A percentile compares a stretch with the other conserved stretches of the same genome.
phyloP scores from a whole-genome alignment of 116 monocot species.

The Trichopus zeylanicus region DNA sequence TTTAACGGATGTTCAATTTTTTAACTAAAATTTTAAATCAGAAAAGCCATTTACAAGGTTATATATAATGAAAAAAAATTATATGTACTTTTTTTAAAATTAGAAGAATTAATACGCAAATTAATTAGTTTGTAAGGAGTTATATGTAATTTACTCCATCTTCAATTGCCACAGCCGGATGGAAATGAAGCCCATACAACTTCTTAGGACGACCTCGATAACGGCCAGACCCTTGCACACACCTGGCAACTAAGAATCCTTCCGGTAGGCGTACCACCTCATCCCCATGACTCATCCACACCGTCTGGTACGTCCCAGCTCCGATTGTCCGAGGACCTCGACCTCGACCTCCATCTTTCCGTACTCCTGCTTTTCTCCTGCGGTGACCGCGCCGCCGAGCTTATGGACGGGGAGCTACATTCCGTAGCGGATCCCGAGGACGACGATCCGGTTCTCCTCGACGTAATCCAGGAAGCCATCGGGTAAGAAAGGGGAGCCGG shows the following conservation, averaged over 20 bases:
- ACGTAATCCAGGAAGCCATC: constrained; percentile 73
- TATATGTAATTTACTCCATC: too few relatives aligned
- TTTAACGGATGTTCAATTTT: too few relatives aligned
- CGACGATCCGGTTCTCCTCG: constrained; percentile 39
- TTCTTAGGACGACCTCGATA: constrained; percentile 42
- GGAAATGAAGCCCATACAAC: constrained; percentile 78
- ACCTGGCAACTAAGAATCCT: constrained; percentile 74
- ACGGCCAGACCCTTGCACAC: constrained; percentile 78
- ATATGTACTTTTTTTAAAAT: too few relatives aligned
- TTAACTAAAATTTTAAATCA: too few relatives aligned
- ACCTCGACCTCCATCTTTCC: constrained; percentile 85
- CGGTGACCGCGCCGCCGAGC: constrained; percentile 65
- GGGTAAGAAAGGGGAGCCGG: constrained; percentile 63
- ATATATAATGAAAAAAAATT: too few relatives aligned
- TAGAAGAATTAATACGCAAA: too few relatives aligned
- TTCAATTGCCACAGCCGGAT: too few relatives aligned
- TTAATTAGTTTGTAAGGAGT: too few relatives aligned
- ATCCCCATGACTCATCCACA: constrained; percentile 99
- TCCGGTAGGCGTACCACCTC: constrained; percentile 66
- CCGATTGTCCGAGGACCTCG: constrained; percentile 16
- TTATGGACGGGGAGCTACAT: constrained; percentile 91
- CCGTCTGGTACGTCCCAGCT: constrained; percentile 45
- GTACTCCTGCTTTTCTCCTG: constrained; percentile 84
- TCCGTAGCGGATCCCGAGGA: constrained; percentile 91
- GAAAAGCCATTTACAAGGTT: too few relatives aligned